Evolutionary conservation across 2,329 filamentous ascomycete species (phyloP), one percentile per base, ranked within the genome.

Genomic region (Pseudodiploospora longispora): DNA sequence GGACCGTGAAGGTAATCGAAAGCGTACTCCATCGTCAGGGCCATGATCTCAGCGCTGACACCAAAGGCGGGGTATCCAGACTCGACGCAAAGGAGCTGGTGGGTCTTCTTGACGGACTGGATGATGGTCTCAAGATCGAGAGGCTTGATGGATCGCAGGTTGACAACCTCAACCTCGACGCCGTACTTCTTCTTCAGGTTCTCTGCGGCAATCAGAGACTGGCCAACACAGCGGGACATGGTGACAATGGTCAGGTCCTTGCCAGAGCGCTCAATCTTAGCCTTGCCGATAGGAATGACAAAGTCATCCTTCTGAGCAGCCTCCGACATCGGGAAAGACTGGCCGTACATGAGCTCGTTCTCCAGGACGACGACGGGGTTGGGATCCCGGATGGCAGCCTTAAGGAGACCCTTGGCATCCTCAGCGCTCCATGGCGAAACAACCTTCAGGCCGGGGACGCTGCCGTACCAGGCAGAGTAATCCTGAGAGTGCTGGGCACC

Each of bases 401-500:
- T 98, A 55, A 98, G 67, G 52, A 98, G 80, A 68, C 93, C 93
- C 80, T 98, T 98, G 64, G 93, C 93, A 65, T 98, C 93, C 73
- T 98, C 93, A 43, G 93, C 80, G 65, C 88, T 95, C 86, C 90
- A 98, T 49, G 93, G 93, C 30, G 86, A 78, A 54, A 98, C 90
- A 51, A 98, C 93, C 80, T 98, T 98, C 59, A 98, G 75, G 56
- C 93, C 93, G 42, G 93, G 93, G 59, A 98, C 93, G 70, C 88
- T 94, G 64, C 91, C 93, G 72, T 98, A 98, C 93, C 93, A 98
- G 51, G 91, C 89, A 41, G 87, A 87, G 77, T 94, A 98, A 67
- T 98, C 93, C 75, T 98, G 93, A 42, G 93, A 97, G 78, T 98
- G 93, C 77, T 98, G 93, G 49, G 93, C 93, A 53, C 74, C 93